phyloP scores from a whole-genome alignment of 2,329 filamentous ascomycete genomes.

The Cyanodermella asteris region DNA sequence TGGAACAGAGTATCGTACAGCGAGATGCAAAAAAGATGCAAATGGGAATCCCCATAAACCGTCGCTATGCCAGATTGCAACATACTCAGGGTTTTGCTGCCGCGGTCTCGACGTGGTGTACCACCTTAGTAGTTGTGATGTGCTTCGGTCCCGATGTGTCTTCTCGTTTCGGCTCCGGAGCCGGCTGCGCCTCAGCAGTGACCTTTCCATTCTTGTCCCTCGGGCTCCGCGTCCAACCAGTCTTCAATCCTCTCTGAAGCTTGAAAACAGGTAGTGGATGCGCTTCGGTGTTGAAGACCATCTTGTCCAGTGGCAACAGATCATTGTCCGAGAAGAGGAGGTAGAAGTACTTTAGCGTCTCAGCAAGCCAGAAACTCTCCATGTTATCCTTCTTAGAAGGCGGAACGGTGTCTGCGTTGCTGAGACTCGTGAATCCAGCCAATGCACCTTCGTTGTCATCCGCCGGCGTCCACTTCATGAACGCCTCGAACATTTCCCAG shows the following conservation, averaged over 20 bases:
- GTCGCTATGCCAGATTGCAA: no score
- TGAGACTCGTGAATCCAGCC: constrained; percentile 66
- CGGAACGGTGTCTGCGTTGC: constrained; percentile 51
- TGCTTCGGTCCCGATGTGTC: background rate
- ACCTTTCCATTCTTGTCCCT: constrained; percentile 18
- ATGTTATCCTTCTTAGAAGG: constrained; percentile 64
- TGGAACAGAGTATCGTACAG: no score
- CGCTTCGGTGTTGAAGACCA: constrained; percentile 92
- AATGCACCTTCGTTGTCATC: no score
- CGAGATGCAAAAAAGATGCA: no score
- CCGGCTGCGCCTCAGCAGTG: constrained; percentile 1
- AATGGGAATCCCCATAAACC: no score
- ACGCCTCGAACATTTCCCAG: constrained; percentile 94
- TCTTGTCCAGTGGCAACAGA: constrained; percentile 59
- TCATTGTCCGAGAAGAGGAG: constrained; percentile 74
- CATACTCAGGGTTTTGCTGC: background rate
- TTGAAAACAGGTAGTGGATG: constrained; percentile 79
- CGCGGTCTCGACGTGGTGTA: no score
- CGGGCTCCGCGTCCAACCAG: constrained; percentile 57
- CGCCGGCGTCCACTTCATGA: constrained; percentile 66
- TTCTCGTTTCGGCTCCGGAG: background rate
- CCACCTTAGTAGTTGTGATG: background rate
- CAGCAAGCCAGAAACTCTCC: constrained; percentile 98
- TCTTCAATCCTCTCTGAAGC: constrained; percentile 52
- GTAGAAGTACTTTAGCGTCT: constrained; percentile 96